Conservation (phyloP, 192 early-diverging fungal genomes). For the Backusella westeae region DNA sequence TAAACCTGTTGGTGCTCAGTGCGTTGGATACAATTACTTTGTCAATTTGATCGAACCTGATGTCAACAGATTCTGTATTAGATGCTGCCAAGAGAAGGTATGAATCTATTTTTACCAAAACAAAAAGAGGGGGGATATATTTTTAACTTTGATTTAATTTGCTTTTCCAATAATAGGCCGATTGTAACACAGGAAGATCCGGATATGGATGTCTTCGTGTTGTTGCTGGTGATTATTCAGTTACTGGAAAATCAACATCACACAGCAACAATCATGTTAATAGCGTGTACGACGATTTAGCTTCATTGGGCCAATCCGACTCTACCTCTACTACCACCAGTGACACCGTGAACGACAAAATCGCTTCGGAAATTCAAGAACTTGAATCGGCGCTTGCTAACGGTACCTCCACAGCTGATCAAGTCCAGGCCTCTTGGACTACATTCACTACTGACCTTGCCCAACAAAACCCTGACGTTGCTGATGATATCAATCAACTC, state of each 20-base stretch:
- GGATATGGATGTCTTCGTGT: conserved; percentile 41
- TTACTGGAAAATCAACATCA: neutral
- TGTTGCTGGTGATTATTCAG: conserved; percentile 42
- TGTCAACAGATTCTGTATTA: conserved; percentile 26
- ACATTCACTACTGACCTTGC: conserved; percentile 4
- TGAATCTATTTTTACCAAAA: neutral
- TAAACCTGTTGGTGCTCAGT: conserved; percentile 26
- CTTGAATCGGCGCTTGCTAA: conserved; percentile 1
- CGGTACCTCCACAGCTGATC: neutral
- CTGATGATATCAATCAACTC: neutral
- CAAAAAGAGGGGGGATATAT: neutral
- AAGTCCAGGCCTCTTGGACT: conserved; percentile 20
- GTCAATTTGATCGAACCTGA: conserved; percentile 34
- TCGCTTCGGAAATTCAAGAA: neutral
- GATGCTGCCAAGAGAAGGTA: conserved; percentile 37
- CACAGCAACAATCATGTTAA: conserved; percentile 11
- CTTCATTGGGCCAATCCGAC: neutral
- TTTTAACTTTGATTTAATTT: neutral
- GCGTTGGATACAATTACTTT: conserved; percentile 29
- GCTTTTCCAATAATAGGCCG: conserved; percentile 5
- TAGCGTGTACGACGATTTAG: conserved; percentile 12
- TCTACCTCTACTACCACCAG: neutral
- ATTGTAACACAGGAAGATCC: conserved; percentile 35
- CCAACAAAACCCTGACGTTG: conserved; percentile 13
- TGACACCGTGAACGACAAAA: conserved; percentile 10